These are phyloP conservation scores for Coniferiporia sulphurascens DNA, from an alignment of 1,284 basidiomycete species.

Conservation along the genomic window DNA sequence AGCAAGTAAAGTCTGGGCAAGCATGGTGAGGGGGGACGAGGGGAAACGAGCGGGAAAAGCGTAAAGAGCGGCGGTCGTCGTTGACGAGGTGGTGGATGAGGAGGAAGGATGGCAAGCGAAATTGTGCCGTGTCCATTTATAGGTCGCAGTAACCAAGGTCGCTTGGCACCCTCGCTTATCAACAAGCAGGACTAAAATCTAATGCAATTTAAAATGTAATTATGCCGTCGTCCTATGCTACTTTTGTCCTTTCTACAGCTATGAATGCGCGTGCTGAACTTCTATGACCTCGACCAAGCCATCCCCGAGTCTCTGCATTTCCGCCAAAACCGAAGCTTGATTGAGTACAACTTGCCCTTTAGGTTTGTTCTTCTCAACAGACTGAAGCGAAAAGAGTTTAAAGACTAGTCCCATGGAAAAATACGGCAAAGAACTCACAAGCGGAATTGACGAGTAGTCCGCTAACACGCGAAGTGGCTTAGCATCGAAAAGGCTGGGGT, in stretches of 20 bases:
- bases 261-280: conserved; percentile 24
- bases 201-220: no score
- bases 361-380: conserved; percentile 38
- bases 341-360: conserved; percentile 72
- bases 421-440: conserved; percentile 27
- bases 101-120: not conserved
- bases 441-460: conserved; percentile 69
- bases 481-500: conserved; percentile 54
- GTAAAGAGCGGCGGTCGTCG: conserved; percentile 2
- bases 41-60: conserved; percentile 7
- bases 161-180: not conserved
- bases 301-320: conserved; percentile 76
- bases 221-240: no score
- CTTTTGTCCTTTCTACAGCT: not conserved
- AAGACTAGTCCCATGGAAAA: conserved; percentile 17
- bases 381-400: conserved; percentile 18
- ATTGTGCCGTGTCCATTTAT: not conserved
- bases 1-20: conserved; percentile 10
- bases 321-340: conserved; percentile 61
- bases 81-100: conserved; percentile 5
- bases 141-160: not conserved
- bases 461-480: conserved; percentile 79
- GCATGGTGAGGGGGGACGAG: conserved; percentile 11
- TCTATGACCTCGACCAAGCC: conserved; percentile 59
- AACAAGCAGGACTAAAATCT: not conserved